phyloP scores from a whole-genome alignment of 306 rosid genomes.

The Malus sieversii region DNA sequence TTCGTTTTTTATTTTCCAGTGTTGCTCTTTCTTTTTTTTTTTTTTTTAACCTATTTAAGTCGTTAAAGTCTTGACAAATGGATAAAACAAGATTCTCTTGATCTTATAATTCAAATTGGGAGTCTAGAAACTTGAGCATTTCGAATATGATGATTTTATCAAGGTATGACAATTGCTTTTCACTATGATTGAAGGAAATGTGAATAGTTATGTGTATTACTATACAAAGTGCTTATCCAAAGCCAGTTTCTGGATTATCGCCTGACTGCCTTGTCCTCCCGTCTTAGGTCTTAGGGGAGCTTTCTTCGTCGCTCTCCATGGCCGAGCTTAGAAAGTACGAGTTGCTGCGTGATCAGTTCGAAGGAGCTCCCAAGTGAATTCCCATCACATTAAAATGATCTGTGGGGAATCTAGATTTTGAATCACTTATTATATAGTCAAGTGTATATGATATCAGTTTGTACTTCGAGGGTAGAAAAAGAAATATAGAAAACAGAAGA shows the following conservation, averaged over 20 bases:
- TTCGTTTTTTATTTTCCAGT: no score
- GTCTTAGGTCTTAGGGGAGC: conserved; percentile 61
- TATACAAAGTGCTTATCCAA: neutral
- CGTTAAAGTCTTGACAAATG: neutral
- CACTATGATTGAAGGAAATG: neutral
- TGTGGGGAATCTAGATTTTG: neutral
- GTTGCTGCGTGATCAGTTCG: conserved; percentile 76
- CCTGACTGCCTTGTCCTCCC: conserved; percentile 16
- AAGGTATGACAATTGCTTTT: conserved; percentile 40
- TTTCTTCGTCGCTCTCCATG: conserved; percentile 69
- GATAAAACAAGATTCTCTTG: no score
- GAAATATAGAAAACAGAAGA: neutral
- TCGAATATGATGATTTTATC: conserved; percentile 47
- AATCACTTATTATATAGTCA: neutral
- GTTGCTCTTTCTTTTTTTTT: neutral
- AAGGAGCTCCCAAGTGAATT: conserved; percentile 62
- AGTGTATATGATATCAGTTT: neutral
- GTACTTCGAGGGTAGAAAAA: neutral
- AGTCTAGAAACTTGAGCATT: neutral
- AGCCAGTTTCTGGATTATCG: neutral
- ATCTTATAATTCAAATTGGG: neutral
- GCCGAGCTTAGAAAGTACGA: conserved; percentile 73
- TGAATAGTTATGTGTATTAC: neutral
- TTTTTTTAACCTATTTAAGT: neutral
- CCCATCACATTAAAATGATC: neutral